Percentiles rank a stretch among this genome's conserved stretches.
These are phyloP conservation scores for rapeseed (Brassica napus) DNA, from an alignment of 345 rosid genomes.

Conservation along the genomic window Da-Ae NC_063435.1:7894001-7894500, in stretches of 20 bases:
- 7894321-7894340: background rate
- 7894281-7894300: background rate
- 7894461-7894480: background rate
- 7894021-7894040: constrained; percentile 86
- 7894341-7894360: background rate
- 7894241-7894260: background rate
- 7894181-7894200: constrained; percentile 62
- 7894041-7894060: constrained; percentile 84
- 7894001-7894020: constrained; percentile 91
- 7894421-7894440: background rate
- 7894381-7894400: background rate
- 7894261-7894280: background rate
- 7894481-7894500: background rate
- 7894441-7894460: no score
- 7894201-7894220: background rate
- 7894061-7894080: constrained; percentile 87
- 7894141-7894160: constrained; percentile 66
- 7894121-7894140: constrained; percentile 58
- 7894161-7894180: constrained; percentile 64
- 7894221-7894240: background rate
- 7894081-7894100: constrained; percentile 81
- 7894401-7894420: background rate
- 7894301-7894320: background rate
- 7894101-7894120: constrained; percentile 65
- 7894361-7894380: background rate